Evolutionary conservation across 2,329 filamentous ascomycete species (phyloP).

Genomic region (Verticillium albo-atrum): DNA sequence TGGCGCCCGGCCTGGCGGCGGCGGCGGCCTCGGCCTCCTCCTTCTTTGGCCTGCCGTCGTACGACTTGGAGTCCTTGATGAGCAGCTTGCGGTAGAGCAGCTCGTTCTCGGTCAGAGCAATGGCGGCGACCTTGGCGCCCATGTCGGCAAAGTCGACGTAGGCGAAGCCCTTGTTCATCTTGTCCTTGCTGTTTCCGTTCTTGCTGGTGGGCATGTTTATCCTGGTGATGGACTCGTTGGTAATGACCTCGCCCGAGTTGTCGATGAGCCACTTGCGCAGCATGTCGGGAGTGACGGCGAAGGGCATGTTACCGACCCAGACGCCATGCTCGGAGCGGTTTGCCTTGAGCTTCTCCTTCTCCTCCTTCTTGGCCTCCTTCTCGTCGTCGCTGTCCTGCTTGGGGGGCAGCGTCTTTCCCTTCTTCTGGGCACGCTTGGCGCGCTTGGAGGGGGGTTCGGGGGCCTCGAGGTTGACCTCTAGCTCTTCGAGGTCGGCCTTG

Average conservation of each 20-base stretch:
- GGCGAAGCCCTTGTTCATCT: constrained; percentile 84
- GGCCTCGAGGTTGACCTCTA: constrained; percentile 85
- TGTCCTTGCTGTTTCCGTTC: constrained; percentile 25
- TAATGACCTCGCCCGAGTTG: constrained; percentile 61
- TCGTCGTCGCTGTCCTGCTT: constrained; percentile 38
- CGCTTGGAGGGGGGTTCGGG: constrained; percentile 96
- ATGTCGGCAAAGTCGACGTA: constrained; percentile 86
- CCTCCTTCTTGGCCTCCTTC: constrained; percentile 26
- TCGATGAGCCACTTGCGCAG: constrained; percentile 77
- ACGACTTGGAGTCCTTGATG: constrained; percentile 90
- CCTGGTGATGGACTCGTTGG: constrained; percentile 71
- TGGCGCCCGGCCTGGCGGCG: constrained; percentile 16
- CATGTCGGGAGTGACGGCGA: constrained; percentile 68
- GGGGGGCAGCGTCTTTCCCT: constrained; percentile 58
- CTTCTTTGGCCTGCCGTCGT: constrained; percentile 81
- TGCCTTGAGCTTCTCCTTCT: constrained; percentile 35
- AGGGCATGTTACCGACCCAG: constrained; percentile 96
- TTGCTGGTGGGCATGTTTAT: constrained; percentile 71
- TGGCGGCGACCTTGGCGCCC: constrained; percentile 67
- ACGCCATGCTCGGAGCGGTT: constrained; percentile 76
- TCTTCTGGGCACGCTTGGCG: constrained; percentile 84
- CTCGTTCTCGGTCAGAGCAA: constrained; percentile 81
- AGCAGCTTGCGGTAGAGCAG: constrained; percentile 73
- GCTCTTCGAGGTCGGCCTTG: constrained; percentile 65
- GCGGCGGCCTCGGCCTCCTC: constrained; percentile 31